Base-by-base conservation (phyloP, 1,284 basidiomycete genomes). In the Trichosporon faecale region DNA sequence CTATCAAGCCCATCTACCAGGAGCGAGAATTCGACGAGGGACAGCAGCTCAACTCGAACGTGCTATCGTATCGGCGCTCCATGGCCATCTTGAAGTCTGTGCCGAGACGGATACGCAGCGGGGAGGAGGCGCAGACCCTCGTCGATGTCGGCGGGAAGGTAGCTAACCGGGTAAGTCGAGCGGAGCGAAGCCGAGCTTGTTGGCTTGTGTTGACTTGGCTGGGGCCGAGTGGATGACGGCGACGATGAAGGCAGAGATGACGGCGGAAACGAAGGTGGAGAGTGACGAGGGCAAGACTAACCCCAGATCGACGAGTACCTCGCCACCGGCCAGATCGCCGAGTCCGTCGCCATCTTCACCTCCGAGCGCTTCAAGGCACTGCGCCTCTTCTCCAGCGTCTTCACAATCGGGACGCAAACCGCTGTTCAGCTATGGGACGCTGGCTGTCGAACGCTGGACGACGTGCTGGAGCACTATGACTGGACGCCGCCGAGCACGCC, bases 291-390 rank as follows among this genome's bases (percentile, higher is more conserved):
- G 1, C 18, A 33, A 12, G 11, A 29, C 57, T 61, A 18, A 66
- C 18, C 25, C 7, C 68, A 83, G 82, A 82, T 84, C 29, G 80
- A 83, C 72, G 83, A 84, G 69, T 84, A 74, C 68, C 76, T 84
- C 16, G 21, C 65, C 8, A 82, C 77, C 0, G 82, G 83, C 7
- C 31, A 25, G 0, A 76, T 84, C 9, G 74, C 69, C 31, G 83
- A 83, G 70, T 74, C 78, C 1, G 72, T 76, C 23, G 66, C 68
- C 7, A 83, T 84, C 69, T 69, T 77, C 18, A 25, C 71, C 0
- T 80, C 79, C 0, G 35, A 73, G 9, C 75, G 80, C 4, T 81
- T 77, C 68, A 71, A 76, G 64, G 74, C 79, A 0, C 71, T 84
- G 29, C 68, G 73, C 11, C 52, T 67, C 0, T 82, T 84, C 66